Evolutionary conservation across 2,329 filamentous ascomycete genomes (phyloP).

Genomic region (Colletotrichum cereale): DNA sequence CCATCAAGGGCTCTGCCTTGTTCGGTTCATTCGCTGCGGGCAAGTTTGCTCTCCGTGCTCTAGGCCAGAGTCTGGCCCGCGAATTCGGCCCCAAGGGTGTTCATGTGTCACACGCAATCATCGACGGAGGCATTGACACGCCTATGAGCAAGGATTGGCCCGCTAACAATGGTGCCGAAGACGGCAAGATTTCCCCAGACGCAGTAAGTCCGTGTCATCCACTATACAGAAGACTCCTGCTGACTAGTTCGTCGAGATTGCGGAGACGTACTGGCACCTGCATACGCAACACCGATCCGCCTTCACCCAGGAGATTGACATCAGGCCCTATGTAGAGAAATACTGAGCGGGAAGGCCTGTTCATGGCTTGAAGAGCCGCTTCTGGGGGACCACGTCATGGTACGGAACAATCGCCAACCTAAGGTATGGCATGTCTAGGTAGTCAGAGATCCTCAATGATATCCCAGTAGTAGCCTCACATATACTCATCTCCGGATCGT

Average conservation of each 20-base stretch:
- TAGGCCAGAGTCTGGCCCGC: constrained; percentile 80
- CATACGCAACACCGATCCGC: constrained; percentile 84
- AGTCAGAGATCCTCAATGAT: constrained; percentile 20
- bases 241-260: constrained; percentile 70
- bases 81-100: constrained; percentile 89
- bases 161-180: constrained; percentile 60
- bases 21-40: constrained; percentile 73
- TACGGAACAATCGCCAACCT: constrained; percentile 3
- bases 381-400: neutral
- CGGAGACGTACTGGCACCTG: constrained; percentile 86
- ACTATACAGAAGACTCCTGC: constrained; percentile 19
- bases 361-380: neutral
- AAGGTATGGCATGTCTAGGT: constrained; percentile 9
- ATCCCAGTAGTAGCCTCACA: constrained; percentile 30
- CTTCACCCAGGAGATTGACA: constrained; percentile 86
- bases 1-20: constrained; percentile 75
- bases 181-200: constrained; percentile 78
- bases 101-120: constrained; percentile 84
- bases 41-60: constrained; percentile 82
- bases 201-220: constrained; percentile 69
- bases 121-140: constrained; percentile 89
- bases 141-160: constrained; percentile 71
- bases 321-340: constrained; percentile 86
- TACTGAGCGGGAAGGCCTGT: constrained; percentile 55
- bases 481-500: constrained; percentile 18